A percentile compares a stretch with the other conserved stretches of the same genome.
phyloP scores from a whole-genome alignment of 1,284 basidiomycete species.

The Tilletia horrida region DNA sequence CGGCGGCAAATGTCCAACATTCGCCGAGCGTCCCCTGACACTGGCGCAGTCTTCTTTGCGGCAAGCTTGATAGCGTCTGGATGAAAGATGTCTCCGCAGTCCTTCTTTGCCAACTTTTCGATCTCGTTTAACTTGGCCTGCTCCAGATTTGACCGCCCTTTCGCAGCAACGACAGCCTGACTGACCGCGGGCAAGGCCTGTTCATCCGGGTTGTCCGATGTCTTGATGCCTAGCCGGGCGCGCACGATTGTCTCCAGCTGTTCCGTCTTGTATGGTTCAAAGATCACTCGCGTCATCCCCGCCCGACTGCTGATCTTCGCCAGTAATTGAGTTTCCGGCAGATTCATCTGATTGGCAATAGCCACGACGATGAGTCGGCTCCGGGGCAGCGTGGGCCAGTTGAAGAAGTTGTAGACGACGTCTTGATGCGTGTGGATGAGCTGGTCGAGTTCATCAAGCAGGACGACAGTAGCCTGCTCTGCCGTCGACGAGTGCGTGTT shows the following conservation, averaged over 20 bases:
- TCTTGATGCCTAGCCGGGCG: slow-evolving; percentile 63
- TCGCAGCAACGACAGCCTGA: too few species aligned
- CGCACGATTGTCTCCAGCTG: slow-evolving; percentile 84
- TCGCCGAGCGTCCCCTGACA: slow-evolving; percentile 89
- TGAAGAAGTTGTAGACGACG: slow-evolving; percentile 99
- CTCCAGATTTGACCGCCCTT: background rate
- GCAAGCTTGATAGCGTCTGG: slow-evolving; percentile 81
- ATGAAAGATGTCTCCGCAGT: slow-evolving; percentile 62
- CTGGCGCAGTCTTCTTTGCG: slow-evolving; percentile 83
- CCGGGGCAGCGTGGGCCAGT: slow-evolving; percentile 87
- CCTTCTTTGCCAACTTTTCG: slow-evolving; percentile 55
- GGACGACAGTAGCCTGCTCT: slow-evolving; percentile 67
- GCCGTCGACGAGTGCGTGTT: background rate
- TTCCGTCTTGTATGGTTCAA: slow-evolving; percentile 78
- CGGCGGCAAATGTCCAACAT: slow-evolving; percentile 84
- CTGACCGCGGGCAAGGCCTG: too few species aligned
- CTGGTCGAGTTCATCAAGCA: slow-evolving; percentile 98
- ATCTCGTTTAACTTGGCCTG: background rate
- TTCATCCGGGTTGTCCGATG: too few species aligned
- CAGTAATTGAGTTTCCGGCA: slow-evolving; percentile 87
- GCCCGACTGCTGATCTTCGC: slow-evolving; percentile 88
- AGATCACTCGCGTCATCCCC: slow-evolving; percentile 93
- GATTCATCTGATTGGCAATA: slow-evolving; percentile 96
- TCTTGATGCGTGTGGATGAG: slow-evolving; percentile 92
- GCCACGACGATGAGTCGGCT: slow-evolving; percentile 90